A percentile compares a stretch with the other conserved stretches of the same genome.
phyloP scores from a whole-genome alignment of 2,329 filamentous ascomycete genomes.

The Xylaria polymorpha region DNA sequence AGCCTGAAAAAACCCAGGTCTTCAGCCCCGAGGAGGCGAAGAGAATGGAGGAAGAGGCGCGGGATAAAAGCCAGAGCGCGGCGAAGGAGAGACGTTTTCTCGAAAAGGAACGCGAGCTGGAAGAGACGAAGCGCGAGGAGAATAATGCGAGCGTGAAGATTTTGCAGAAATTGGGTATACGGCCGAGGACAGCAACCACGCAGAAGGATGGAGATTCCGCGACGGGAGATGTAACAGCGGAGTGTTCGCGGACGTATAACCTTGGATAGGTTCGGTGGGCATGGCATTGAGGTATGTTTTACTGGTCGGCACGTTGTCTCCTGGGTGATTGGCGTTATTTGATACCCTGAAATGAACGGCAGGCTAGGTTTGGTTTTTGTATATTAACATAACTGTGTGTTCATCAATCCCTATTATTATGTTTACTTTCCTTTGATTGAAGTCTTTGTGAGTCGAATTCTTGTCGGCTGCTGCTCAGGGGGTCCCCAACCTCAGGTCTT shows the following conservation, averaged over 20 bases:
- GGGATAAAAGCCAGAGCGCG: conserved; percentile 36
- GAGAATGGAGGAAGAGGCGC: conserved; percentile 66
- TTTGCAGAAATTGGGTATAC: conserved; percentile 33
- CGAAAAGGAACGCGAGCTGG: conserved; percentile 26
- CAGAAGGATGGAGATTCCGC: not conserved
- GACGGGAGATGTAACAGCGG: not conserved
- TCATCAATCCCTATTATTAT: not conserved
- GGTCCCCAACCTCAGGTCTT: not conserved
- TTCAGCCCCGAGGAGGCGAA: conserved; percentile 70
- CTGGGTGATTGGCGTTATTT: conserved; percentile 18
- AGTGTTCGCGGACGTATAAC: not conserved
- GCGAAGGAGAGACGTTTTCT: conserved; percentile 30
- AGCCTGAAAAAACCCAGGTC: conserved; percentile 67
- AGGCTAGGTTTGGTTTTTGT: not conserved
- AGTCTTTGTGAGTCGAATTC: too few relatives aligned
- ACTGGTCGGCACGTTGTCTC: not conserved
- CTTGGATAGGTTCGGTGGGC: too few relatives aligned
- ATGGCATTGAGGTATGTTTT: not conserved
- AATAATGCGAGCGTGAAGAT: conserved; percentile 29
- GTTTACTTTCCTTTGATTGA: not conserved
- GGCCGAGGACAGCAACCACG: conserved; percentile 15
- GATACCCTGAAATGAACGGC: conserved; percentile 20
- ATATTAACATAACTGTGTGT: not conserved
- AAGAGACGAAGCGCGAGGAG: conserved; percentile 32
- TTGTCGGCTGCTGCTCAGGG: not conserved